phyloP scores from a whole-genome alignment of 805 yeast genomes.

The Jamesozyma lodderae region DNA sequence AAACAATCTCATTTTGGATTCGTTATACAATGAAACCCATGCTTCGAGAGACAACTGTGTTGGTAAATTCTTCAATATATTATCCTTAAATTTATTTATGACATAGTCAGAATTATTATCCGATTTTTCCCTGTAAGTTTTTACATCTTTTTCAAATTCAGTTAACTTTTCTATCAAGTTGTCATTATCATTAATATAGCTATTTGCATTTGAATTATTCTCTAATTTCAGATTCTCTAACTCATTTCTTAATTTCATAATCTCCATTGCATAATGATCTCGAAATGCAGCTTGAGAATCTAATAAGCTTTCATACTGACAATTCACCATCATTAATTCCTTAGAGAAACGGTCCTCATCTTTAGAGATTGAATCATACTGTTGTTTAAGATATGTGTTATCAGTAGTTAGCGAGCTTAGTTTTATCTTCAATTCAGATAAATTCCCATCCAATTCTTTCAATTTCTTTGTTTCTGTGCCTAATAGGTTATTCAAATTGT shows the following conservation, averaged over 20 bases:
- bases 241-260: slow-evolving; percentile 6
- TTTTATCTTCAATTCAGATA: slow-evolving; percentile 6
- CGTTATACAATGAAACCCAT: slow-evolving; percentile 15
- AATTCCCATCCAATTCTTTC: slow-evolving; percentile 49
- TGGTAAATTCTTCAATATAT: too few species aligned
- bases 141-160: slow-evolving; percentile 1
- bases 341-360: slow-evolving; percentile 9
- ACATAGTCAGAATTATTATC: too few species aligned
- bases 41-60: slow-evolving; percentile 6
- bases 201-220: neutral
- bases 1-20: slow-evolving; percentile 4
- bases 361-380: slow-evolving; percentile 1
- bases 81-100: neutral
- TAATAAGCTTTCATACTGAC: slow-evolving; percentile 18
- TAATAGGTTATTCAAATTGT: slow-evolving; percentile 47
- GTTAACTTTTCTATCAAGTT: neutral
- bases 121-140: slow-evolving; percentile 2
- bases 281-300: slow-evolving; percentile 15
- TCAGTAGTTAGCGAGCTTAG: slow-evolving; percentile 2
- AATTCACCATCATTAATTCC: slow-evolving; percentile 13
- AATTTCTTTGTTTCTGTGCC: slow-evolving; percentile 44
- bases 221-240: slow-evolving; percentile 1
- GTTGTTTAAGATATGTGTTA: slow-evolving; percentile 1
- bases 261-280: slow-evolving; percentile 12
- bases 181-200: slow-evolving; percentile 1